Conservation (phyloP, 768 basidiomycete genomes). For the Leccinum uliginosum region DNA sequence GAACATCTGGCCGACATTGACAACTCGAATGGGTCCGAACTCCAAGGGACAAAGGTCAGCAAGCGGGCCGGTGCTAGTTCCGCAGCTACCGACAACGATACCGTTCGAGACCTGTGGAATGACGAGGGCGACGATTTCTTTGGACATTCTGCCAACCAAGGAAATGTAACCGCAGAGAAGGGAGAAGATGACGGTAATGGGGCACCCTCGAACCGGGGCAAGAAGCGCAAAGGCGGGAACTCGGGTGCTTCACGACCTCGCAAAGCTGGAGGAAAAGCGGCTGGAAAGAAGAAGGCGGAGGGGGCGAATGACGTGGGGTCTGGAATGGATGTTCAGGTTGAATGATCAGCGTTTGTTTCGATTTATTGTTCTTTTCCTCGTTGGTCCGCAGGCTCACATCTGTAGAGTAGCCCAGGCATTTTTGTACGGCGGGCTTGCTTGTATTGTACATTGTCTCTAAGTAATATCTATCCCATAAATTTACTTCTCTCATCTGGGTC, state of each 20-base stretch:
- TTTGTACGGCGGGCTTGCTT: conserved; percentile 24
- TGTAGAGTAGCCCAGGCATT: conserved; percentile 31
- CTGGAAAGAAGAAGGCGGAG: conserved; percentile 30
- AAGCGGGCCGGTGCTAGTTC: conserved; percentile 32
- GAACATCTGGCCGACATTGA: conserved; percentile 81
- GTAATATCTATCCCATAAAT: conserved; percentile 19
- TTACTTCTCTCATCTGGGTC: not conserved
- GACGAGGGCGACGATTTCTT: conserved; percentile 89
- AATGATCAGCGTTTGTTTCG: conserved; percentile 16
- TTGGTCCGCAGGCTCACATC: conserved; percentile 12
- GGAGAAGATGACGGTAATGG: conserved; percentile 29
- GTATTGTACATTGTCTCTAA: conserved; percentile 27
- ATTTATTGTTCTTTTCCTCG: conserved; percentile 11
- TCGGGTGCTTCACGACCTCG: conserved; percentile 21
- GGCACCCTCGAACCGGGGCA: conserved; percentile 25
- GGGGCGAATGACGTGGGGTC: conserved; percentile 20
- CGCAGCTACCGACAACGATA: conserved; percentile 32
- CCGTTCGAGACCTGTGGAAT: conserved; percentile 70
- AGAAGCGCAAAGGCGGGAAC: conserved; percentile 32
- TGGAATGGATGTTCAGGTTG: conserved; percentile 25
- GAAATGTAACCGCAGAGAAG: conserved; percentile 17
- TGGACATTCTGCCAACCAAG: conserved; percentile 45
- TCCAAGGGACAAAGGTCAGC: conserved; percentile 34
- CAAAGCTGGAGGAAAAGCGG: conserved; percentile 30
- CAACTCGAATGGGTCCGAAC: conserved; percentile 35